Conservation (phyloP, 129 eudicot genomes). For the Flaveria bidentis region DNA sequence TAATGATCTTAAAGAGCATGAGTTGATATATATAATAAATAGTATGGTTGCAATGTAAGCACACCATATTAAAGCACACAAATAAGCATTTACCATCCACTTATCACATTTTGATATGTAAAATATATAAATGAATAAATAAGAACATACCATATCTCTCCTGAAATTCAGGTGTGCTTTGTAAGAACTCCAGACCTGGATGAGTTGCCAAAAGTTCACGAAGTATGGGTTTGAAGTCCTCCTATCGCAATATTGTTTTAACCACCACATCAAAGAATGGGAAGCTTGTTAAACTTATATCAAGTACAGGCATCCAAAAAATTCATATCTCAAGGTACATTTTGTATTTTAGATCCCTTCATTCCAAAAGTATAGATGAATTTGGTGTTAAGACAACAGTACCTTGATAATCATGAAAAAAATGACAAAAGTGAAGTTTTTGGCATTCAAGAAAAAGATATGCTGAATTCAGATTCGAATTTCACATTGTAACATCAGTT, state of each 20-base stretch:
- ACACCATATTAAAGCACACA: background rate
- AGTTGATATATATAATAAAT: background rate
- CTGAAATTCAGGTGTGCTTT: conserved; percentile 35
- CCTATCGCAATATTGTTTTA: conserved; percentile 40
- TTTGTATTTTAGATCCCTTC: conserved; percentile 12
- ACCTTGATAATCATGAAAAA: conserved; percentile 17
- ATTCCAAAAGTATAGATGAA: background rate
- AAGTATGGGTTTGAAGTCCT: conserved; percentile 51
- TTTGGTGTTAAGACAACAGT: conserved; percentile 1
- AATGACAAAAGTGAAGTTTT: conserved; percentile 14
- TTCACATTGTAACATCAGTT: conserved; percentile 6
- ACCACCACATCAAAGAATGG: conserved; percentile 16
- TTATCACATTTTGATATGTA: background rate
- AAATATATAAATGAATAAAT: background rate
- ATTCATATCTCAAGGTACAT: background rate
- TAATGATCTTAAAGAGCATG: background rate
- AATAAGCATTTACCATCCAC: background rate
- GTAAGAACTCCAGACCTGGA: conserved; percentile 37
- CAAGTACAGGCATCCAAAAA: conserved; percentile 8
- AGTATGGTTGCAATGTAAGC: background rate
- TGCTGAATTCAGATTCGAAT: conserved; percentile 3
- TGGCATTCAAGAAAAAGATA: conserved; percentile 8
- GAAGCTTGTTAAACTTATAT: background rate
- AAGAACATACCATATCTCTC: conserved; percentile 34
- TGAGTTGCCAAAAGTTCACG: conserved; percentile 59